These are phyloP conservation scores for Mucor sp. DNA, from an alignment of 371 early-diverging fungal genomes.

Conservation along the genomic window DNA sequence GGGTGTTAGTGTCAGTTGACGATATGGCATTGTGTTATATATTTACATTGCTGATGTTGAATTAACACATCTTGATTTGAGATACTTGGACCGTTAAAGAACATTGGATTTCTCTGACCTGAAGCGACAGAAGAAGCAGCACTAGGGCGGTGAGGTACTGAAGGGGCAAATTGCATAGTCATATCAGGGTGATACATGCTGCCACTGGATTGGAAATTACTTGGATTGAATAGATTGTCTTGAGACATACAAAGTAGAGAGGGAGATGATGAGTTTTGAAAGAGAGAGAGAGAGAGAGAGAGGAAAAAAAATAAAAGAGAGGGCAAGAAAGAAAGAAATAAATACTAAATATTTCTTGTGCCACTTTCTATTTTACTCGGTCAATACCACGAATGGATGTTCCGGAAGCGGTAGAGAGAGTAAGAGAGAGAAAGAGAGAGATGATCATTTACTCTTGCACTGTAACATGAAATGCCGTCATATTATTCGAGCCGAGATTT, in stretches of 20 bases:
- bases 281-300: neutral
- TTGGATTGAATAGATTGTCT: slow-evolving; percentile 13
- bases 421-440: neutral
- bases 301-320: neutral
- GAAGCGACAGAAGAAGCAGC: neutral
- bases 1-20: neutral
- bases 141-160: slow-evolving; percentile 22
- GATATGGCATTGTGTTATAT: neutral
- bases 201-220: slow-evolving; percentile 8
- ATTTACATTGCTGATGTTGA: slow-evolving; percentile 20
- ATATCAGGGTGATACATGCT: slow-evolving; percentile 18
- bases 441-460: slow-evolving; percentile 1
- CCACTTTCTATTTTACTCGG: neutral
- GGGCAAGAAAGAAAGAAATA: neutral
- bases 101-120: slow-evolving; percentile 3
- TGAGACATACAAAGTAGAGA: slow-evolving; percentile 16
- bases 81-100: neutral
- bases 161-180: slow-evolving; percentile 27
- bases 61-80: slow-evolving; percentile 12
- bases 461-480: slow-evolving; percentile 10
- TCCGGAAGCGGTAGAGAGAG: neutral
- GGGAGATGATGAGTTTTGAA: neutral
- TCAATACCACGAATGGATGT: slow-evolving; percentile 3
- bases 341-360: slow-evolving; percentile 5
- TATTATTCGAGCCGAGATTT: slow-evolving; percentile 7